Evolutionary conservation across 1,284 basidiomycete genomes (phyloP), one percentile per base, ranked within the genome.

Genomic region (Austroboletus rostrupii): DNA sequence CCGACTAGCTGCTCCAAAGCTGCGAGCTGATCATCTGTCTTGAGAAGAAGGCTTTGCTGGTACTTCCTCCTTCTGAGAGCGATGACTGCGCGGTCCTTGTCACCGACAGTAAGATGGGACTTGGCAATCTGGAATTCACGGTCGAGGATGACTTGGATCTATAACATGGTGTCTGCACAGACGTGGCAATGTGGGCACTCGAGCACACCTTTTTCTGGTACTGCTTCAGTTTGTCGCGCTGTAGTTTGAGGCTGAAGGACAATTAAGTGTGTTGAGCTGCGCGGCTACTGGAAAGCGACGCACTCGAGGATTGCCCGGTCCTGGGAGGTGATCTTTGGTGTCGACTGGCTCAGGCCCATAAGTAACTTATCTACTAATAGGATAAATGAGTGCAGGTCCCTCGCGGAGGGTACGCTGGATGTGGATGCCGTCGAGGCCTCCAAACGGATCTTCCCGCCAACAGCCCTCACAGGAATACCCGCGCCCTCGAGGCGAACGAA

Each of bases 231-330:
- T 95, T 96, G 70, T 99, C 97, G 40, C 97, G 79, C 70, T 99
- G 96, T 44, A 97, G 71, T 71, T 99, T 99, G 57, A 99, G 79
- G 65, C 93, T 77, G 60, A 37, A 61, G 46, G 23, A 36, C 19
- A 31, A 55, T 57, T 70, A 53, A 69, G 55, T 43, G 21, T 64
- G 44, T 37, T 45, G 49, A 31, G 41, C 45, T 48, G 31, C 37
- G 50, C 47, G 46, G 43, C 62, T 43, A 50, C 51, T 43, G 46
- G 56, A 52, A 56, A 49, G 41, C 31, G 40, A 72, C 87, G 65
- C 61, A 97, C 95, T 97, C 94, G 50, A 98, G 79, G 47, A 98
- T 88, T 36, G 95, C 95, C 52, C 87, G 80, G 70, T 99, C 96
- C 66, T 97, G 95, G 36, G 84, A 75, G 9, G 96, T 98, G 58